These are phyloP conservation scores for Vigna reflexopilosa DNA, from an alignment of 306 rosid species.

Conservation along the genomic window DNA sequence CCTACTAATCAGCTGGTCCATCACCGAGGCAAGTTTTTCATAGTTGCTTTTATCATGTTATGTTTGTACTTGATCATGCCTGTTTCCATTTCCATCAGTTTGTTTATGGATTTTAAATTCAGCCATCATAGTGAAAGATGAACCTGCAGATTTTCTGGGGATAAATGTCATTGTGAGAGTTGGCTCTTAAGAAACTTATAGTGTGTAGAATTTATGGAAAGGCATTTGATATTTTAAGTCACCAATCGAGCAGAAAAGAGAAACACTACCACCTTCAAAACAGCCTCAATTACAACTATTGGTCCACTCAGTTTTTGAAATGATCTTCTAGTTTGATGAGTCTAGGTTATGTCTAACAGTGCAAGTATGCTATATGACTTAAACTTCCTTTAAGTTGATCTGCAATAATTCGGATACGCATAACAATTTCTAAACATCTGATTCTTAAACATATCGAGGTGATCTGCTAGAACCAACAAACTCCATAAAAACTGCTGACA, in stretches of 20 bases:
- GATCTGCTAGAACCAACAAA: neutral
- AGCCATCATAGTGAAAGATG: neutral
- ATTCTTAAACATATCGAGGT: neutral
- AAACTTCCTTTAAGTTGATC: neutral
- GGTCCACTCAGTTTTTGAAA: neutral
- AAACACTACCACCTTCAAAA: neutral
- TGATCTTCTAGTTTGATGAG: neutral
- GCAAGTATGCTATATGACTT: neutral
- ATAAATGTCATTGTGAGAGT: neutral
- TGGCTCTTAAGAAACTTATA: neutral
- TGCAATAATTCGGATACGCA: neutral
- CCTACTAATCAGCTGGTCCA: constrained; percentile 7
- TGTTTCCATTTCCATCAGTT: neutral
- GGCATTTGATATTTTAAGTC: neutral
- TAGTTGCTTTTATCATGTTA: neutral
- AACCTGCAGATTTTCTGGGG: neutral
- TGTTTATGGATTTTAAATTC: constrained; percentile 1
- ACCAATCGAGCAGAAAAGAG: neutral
- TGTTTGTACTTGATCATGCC: neutral
- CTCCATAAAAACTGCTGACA: neutral
- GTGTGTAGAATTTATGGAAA: neutral
- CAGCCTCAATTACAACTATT: neutral
- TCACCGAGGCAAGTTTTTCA: constrained; percentile 14
- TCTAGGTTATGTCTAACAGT: neutral
- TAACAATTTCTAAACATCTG: neutral